Evolutionary conservation across 1,284 basidiomycete genomes (phyloP), one percentile per base, ranked within the genome.

Genomic region (Lentinula novae-zelandiae): DNA sequence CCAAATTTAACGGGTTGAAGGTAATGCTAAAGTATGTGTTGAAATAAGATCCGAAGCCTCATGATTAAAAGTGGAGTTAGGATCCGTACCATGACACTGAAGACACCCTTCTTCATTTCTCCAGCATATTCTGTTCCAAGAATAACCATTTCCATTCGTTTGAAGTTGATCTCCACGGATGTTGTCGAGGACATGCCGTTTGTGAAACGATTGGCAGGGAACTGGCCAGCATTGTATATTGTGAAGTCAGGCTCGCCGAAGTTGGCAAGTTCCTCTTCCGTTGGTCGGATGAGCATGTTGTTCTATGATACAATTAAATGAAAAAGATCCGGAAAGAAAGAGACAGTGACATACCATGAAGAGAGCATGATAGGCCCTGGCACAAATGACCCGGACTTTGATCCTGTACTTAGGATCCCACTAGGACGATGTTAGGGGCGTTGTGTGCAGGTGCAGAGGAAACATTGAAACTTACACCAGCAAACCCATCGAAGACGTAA

Each of bases 91-190:
- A 99, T 99, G 71, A 99, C 96, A 58, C 93, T 95, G 83, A 99
- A 99, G 75, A 99, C 93, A 76, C 97, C 97, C 88, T 99, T 99
- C 84, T 99, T 99, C 97, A 99, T 99, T 82, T 99, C 97, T 66
- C 97, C 97, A 57, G 97, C 97, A 76, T 99, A 99, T 76, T 99
- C 96, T 60, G 97, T 98, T 65, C 97, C 96, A 70, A 99, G 93
- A 73, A 99, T 99, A 73, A 99, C 96, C 96, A 99, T 99, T 80
- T 99, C 97, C 92, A 96, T 98, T 62, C 97, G 93, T 85, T 98
- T 98, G 80, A 99, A 99, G 88, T 99, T 99, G 83, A 99, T 94
- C 81, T 98, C 97, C 61, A 99, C 96, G 20, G 96, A 98, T 33
- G 96, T 99, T 51, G 96, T 93, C 39, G 95, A 98, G 65, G 95